Evolutionary conservation across 1,284 basidiomycete species (phyloP), one percentile per base, ranked within the genome.

Genomic region (Boletus semigastroideus): DNA sequence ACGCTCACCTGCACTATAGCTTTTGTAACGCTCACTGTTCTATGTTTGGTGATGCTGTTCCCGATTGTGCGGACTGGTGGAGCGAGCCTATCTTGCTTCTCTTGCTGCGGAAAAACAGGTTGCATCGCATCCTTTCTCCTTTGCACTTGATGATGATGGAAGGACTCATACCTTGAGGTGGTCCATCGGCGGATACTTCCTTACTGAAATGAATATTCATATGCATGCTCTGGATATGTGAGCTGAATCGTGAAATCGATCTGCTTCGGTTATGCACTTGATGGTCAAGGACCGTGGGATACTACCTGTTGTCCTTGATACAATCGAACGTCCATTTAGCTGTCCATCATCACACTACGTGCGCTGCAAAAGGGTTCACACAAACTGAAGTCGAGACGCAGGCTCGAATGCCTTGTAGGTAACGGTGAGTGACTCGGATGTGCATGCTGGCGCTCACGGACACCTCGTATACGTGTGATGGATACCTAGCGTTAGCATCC

Each of bases 1-100:
- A 22, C 40, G 40, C 44, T 46, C 42, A 28, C 31, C 43, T 48
- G 33, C 44, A 38, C 28, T 37, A 52, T 51, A 49, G 48, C 41
- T 30, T 49, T 30, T 19, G 33, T 27, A 11, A 36, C 36, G 40
- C 45, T 14, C 37, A n/a, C 46, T 37, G 31, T 16, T 37, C 34
- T 14, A 25, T 22, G 38, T 40, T 40, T 14, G 42, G 47, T 27
- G 22, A 11, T 20, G 20, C 43, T 46, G 6, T 20, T 39, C 22
- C 28, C 20, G 31, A 12, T 42, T 25, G 11, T 11, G 41, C 28
- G 37, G n/a, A 38, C 37, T 31, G 9, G 31, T 11, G 13, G 12
- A 31, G 13, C 31, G 1, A 19, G 27, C 8, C 30, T 17, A n/a
- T 17, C 31, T 20, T 36, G 11, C 30, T 34, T 14, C 16, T 11